phyloP scores from a whole-genome alignment of 2,329 filamentous ascomycete genomes.

The Chaetomium sp. region DNA sequence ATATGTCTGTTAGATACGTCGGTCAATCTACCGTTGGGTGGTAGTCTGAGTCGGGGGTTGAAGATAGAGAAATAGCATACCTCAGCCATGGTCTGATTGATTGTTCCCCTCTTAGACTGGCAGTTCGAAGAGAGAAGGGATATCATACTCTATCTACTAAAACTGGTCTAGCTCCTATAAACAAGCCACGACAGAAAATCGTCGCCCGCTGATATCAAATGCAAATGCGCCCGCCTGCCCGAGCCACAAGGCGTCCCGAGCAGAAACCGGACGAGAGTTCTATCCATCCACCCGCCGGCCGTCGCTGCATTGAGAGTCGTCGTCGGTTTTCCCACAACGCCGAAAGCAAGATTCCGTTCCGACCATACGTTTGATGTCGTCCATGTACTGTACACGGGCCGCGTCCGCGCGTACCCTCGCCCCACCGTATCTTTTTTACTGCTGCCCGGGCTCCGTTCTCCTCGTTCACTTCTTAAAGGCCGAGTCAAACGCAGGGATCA shows the following conservation, averaged over 20 bases:
- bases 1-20: no score
- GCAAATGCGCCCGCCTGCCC: conserved; percentile 4
- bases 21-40: no score
- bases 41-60: no score
- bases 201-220: conserved; percentile 3
- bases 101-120: no score
- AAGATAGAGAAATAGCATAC: no score
- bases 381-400: conserved; percentile 16
- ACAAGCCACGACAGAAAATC: conserved; percentile 5
- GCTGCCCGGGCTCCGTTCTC: background rate
- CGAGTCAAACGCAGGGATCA: conserved; percentile 87
- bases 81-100: no score
- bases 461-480: conserved; percentile 38
- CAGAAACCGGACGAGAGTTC: background rate
- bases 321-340: conserved; percentile 20
- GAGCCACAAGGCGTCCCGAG: background rate
- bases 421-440: background rate
- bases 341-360: conserved; percentile 21
- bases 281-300: conserved; percentile 18
- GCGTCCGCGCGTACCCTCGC: background rate
- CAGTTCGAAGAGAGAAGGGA: conserved; percentile 8
- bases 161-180: conserved; percentile 12
- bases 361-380: conserved; percentile 11
- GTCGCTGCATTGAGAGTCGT: conserved; percentile 18
- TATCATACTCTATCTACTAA: conserved; percentile 23